Base-by-base conservation (phyloP, 345 rosid genomes). In the Syzygium aqueum region DNA sequence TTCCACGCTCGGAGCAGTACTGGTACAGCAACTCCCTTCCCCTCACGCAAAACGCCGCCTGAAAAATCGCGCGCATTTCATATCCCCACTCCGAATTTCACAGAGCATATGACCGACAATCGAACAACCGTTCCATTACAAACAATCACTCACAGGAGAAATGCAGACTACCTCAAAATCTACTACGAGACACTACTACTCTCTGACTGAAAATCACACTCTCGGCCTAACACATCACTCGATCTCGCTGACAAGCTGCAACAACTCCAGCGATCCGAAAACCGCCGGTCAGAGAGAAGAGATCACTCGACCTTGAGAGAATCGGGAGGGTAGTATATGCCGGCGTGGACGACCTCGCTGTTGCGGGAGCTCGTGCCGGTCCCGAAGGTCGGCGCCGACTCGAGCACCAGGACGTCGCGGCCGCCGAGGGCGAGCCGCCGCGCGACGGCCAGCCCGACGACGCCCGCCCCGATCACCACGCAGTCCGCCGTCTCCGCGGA, bases 281-380 rank as follows among this genome's bases (percentile, higher is more conserved):
- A 7, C 77, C 43, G 46, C 78, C 46, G 54, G 30, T 30, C 0
- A 46, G 67, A 63, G 65, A 25, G 17, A 16, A 63, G 49, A 11
- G 54, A 89, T 86, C 51, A 63, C 53, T 22, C 3, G 77, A 95
- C 97, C 95, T 96, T 96, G 89, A 94, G 94, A 53, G 98, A 96
- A 90, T 90, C 87, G 84, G 87, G 93, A 87, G 95, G 97, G 87
- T 97, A 97, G 87, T 97, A 97, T 90, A 97, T 95, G 89, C 99
- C 99, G 53, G 98, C 98, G 87, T 97, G 98, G 87, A 97, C 88
- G 91, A 97, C 99, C 88, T 97, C 94, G 88, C 98, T 97, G 93
- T 94, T 96, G 25, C 98, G 96, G 33, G 98, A 94, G 53, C 97
- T 96, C 33, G 94, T 95, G 77, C 89, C 96, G 56, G 96, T 92